Percentiles rank a stretch among this genome's conserved stretches.
These are phyloP conservation scores for Penicillium corylophilum DNA, from an alignment of 2,329 filamentous ascomycete genomes.

Conservation along the genomic window DNA sequence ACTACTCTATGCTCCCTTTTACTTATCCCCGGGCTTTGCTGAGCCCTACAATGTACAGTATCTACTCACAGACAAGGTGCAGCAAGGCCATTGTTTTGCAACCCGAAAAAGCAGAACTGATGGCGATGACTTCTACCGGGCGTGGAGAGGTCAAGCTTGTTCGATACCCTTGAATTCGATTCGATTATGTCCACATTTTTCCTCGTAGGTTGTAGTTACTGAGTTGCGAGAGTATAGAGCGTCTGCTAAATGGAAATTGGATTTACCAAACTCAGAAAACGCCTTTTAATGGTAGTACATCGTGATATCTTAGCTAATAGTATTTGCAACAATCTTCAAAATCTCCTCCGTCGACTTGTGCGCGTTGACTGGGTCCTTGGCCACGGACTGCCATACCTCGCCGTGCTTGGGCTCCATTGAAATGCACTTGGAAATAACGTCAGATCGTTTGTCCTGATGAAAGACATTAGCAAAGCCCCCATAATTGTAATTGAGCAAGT, in stretches of 20 bases:
- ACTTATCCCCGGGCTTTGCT: slow-evolving; percentile 7
- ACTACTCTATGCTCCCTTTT: slow-evolving; percentile 12
- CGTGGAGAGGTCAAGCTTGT: slow-evolving; percentile 21
- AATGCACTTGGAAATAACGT: slow-evolving; percentile 78
- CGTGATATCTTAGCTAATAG: slow-evolving; percentile 20
- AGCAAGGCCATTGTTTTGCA: slow-evolving; percentile 3
- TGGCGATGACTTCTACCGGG: slow-evolving; percentile 11
- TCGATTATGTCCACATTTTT: slow-evolving; percentile 6
- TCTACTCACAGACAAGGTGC: slow-evolving; percentile 8
- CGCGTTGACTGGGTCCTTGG: slow-evolving; percentile 83
- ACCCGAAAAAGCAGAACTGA: slow-evolving; percentile 14
- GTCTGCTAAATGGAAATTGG: background rate
- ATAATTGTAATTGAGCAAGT: slow-evolving; percentile 6
- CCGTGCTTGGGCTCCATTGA: slow-evolving; percentile 87
- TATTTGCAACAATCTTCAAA: slow-evolving; percentile 70
- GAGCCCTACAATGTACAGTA: slow-evolving; percentile 22
- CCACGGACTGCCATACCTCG: slow-evolving; percentile 82
- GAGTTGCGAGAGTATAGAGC: background rate
- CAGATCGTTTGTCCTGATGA: slow-evolving; percentile 72
- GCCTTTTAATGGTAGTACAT: slow-evolving; percentile 11
- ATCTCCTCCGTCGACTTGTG: slow-evolving; percentile 75
- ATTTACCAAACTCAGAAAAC: slow-evolving; percentile 1
- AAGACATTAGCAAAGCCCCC: slow-evolving; percentile 2
- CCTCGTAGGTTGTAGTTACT: background rate
- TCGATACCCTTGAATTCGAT: slow-evolving; percentile 33